phyloP scores from a whole-genome alignment of 805 yeast species.

The Helenozyma rhizophorensis region DNA sequence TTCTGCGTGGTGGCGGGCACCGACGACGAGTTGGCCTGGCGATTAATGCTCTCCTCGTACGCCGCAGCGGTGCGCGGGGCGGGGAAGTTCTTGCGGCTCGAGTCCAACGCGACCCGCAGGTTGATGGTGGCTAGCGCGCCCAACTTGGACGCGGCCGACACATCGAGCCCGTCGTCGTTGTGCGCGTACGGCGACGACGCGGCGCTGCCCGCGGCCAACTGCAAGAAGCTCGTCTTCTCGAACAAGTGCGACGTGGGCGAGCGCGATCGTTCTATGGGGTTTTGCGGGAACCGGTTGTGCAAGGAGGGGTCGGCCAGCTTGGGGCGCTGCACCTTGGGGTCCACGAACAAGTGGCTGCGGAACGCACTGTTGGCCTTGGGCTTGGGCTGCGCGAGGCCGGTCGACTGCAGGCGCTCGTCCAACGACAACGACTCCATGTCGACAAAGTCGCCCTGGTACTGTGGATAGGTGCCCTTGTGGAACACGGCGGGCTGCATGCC shows the following conservation, averaged over 20 bases:
- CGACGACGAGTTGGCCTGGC: constrained; percentile 33
- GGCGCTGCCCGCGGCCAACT: constrained; percentile 22
- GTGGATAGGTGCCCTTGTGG: constrained; percentile 5
- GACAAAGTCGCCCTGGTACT: constrained; percentile 6
- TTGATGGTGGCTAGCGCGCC: constrained; percentile 67
- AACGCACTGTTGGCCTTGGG: constrained; percentile 14
- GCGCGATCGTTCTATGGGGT: constrained; percentile 27
- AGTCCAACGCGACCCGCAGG: constrained; percentile 47
- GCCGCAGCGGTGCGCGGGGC: constrained; percentile 5
- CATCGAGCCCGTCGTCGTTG: constrained; percentile 16
- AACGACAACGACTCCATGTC: constrained; percentile 13
- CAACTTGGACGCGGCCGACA: constrained; percentile 49
- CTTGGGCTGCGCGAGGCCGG: constrained; percentile 12
- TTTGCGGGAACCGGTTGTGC: constrained; percentile 8
- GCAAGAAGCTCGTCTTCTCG: constrained; percentile 42
- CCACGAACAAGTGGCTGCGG: constrained; percentile 14
- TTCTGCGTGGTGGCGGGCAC: constrained; percentile 27
- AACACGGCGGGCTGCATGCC: constrained; percentile 11
- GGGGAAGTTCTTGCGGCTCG: constrained; percentile 27
- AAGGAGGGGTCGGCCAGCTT: constrained; percentile 18
- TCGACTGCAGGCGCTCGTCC: constrained; percentile 3
- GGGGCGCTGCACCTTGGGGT: constrained; percentile 17
- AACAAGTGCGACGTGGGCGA: constrained; percentile 40
- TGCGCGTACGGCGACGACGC: constrained; percentile 5
- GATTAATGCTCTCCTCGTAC: constrained; percentile 33